These are phyloP conservation scores for Climacium dendroides DNA, from an alignment of 225 moss, liverwort and hornwort species.

Conservation along the genomic window DNA sequence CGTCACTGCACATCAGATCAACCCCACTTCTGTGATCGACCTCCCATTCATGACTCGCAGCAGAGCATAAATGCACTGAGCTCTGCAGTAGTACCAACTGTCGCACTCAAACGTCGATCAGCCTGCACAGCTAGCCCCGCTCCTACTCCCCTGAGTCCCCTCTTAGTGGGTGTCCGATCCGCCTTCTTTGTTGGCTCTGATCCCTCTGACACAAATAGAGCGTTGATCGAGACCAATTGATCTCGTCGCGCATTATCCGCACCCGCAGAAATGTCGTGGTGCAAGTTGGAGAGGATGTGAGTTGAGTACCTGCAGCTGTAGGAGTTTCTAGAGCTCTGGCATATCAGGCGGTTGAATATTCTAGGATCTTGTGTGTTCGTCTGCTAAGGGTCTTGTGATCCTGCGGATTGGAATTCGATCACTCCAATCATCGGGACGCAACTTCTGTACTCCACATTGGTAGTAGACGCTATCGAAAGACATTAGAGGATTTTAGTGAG, in stretches of 20 bases:
- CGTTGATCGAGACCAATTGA: background rate
- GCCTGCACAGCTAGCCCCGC: background rate
- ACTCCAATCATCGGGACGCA: background rate
- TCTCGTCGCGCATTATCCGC: background rate
- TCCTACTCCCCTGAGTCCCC: background rate
- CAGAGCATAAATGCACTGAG: background rate
- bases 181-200: background rate
- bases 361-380: background rate
- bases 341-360: background rate
- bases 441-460: background rate
- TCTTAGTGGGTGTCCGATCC: background rate
- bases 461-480: background rate
- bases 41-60: background rate
- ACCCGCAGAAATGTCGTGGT: background rate
- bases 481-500: background rate
- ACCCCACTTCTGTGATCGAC: background rate
- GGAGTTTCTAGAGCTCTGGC: background rate
- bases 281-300: background rate
- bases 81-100: background rate
- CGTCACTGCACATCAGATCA: background rate
- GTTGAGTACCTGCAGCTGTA: background rate
- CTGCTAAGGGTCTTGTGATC: background rate
- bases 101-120: background rate
- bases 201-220: background rate
- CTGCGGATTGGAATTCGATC: background rate